Evolutionary conservation across 2,329 filamentous ascomycete genomes (phyloP).

Genomic region (Aureobasidium sp.): DNA sequence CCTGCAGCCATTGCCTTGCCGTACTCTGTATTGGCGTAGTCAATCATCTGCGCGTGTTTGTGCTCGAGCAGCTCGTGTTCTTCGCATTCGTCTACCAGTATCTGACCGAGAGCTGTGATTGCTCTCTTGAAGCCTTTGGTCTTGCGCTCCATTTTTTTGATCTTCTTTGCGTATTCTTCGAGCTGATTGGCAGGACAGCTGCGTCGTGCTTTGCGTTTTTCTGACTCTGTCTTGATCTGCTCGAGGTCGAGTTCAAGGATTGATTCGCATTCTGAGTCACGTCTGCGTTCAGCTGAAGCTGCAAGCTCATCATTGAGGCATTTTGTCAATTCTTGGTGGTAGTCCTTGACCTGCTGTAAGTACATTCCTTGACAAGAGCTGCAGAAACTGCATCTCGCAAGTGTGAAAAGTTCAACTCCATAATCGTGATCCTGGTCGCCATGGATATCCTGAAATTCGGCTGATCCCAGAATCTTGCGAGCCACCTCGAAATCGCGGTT

Average conservation of each 20-base stretch:
- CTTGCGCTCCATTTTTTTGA: neutral
- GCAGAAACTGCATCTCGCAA: neutral
- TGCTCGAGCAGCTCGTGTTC: neutral
- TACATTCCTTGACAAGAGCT: neutral
- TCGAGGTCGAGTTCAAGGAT: neutral
- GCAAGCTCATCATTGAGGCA: neutral
- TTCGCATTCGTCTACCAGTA: neutral
- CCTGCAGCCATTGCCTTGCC: neutral
- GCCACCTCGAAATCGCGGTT: neutral
- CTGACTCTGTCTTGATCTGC: neutral
- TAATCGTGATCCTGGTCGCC: neutral
- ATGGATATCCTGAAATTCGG: neutral
- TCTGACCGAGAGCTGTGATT: neutral
- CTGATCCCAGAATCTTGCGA: neutral
- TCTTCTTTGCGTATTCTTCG: neutral
- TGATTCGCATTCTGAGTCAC: neutral
- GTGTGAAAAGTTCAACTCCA: neutral
- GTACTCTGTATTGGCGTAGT: neutral
- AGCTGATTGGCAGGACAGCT: neutral
- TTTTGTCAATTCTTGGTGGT: neutral
- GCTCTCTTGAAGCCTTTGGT: neutral
- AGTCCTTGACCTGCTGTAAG: neutral
- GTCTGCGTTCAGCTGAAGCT: neutral
- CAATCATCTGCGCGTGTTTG: neutral
- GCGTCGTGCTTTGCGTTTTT: neutral